Evolutionary conservation across 164 flowering plant genomes (phyloP).

Genomic region (Akebia trifoliata): DNA sequence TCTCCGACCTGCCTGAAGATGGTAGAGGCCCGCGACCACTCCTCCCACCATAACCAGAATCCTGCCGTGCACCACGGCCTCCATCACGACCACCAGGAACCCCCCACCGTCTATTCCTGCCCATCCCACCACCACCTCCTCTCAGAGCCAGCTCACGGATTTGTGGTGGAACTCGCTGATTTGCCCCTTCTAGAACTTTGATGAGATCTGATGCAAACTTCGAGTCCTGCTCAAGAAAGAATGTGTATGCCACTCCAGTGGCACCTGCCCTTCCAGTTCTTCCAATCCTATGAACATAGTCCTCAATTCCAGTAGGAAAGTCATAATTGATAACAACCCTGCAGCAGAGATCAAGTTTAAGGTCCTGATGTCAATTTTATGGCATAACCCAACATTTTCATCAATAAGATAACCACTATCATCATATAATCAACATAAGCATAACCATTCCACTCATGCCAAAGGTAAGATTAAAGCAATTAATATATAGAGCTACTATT

Average conservation of each 20-base stretch:
- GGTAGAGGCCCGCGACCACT: conserved; percentile 33
- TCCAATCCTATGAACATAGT: conserved; percentile 93
- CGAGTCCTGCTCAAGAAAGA: conserved; percentile 72
- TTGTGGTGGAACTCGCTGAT: conserved; percentile 71
- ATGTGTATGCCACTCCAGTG: conserved; percentile 75
- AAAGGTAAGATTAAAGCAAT: too few species aligned
- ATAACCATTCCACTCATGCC: too few species aligned
- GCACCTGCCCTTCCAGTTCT: conserved; percentile 97
- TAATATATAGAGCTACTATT: too few species aligned
- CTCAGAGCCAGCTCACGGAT: conserved; percentile 68
- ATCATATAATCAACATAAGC: too few species aligned
- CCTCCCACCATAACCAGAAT: conserved; percentile 26
- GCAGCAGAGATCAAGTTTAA: conserved; percentile 5
- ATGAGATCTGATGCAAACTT: conserved; percentile 73
- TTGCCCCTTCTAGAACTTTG: conserved; percentile 80
- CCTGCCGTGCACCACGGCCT: conserved; percentile 38
- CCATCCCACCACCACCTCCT: conserved; percentile 74
- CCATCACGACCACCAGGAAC: conserved; percentile 53
- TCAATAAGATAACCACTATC: too few species aligned
- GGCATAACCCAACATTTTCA: too few species aligned
- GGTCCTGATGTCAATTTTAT: too few species aligned
- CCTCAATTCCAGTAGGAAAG: conserved; percentile 90
- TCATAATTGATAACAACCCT: conserved; percentile 93
- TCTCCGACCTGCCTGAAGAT: conserved; percentile 34
- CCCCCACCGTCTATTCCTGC: conserved; percentile 48